Evolutionary conservation across 1,284 basidiomycete species (phyloP), one percentile per base, ranked within the genome.

Genomic region (Trichosporon ovoides): DNA sequence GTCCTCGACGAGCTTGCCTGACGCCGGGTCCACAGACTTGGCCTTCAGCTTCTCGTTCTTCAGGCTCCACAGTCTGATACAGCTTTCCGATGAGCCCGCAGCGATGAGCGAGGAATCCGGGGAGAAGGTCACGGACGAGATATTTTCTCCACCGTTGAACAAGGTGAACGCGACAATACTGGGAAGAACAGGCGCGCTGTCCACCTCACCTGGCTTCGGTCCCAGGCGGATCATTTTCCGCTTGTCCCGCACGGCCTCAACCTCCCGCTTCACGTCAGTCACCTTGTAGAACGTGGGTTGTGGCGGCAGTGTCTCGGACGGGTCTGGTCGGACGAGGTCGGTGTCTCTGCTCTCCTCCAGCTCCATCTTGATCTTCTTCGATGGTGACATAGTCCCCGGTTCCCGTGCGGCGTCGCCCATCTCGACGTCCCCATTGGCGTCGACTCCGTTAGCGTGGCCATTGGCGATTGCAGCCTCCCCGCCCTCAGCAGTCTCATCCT

Each of bases 51-150:
- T 89, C 73, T 98, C 91, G 19, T 91, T 91, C 70, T 94, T 97
- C 57, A 98, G 78, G 72, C 85, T 96, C 95, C 96, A 99, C 58
- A 99, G 67, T 56, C 94, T 84, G 60, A 98, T 88, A 68, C 92
- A 95, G 69, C 94, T 97, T 77, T 99, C 95, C 36, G 91, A 84
- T 70, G 97, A 98, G 1, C 96, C 96, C 28, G 89, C 91, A 1
- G 95, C 96, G 84, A 99, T 86, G n/a, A 98, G 77, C 7, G 92
- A 89, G 1, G 87, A 87, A 75, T 99, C 96, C 52, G 84, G 83
- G 16, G 95, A 98, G 70, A 98, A 97, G 14, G 87, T 85, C 57
- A 86, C 87, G 66, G 89, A 92, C 3, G 93, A 90, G 14, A 88
- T 83, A 91, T 89, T 88, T 79, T 96, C 92, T 35, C 87, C 85